Evolutionary conservation across 371 early-diverging fungal genomes (phyloP).

Genomic region (Saksenaea oblongispora): DNA sequence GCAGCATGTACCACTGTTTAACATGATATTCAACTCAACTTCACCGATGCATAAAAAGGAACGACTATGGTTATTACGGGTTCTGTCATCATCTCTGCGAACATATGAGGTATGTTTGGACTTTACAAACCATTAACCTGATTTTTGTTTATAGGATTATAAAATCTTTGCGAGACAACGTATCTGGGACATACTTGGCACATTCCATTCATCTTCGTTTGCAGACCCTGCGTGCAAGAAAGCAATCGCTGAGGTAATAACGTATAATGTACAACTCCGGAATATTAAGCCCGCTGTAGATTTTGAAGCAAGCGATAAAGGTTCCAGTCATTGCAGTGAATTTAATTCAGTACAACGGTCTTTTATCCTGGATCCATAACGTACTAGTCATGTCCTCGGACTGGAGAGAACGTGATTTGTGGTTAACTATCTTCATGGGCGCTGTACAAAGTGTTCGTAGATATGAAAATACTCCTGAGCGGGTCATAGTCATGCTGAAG

Average conservation of each 20-base stretch:
- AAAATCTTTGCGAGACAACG: conserved; percentile 68
- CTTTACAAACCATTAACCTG: not conserved
- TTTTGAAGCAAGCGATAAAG: conserved; percentile 52
- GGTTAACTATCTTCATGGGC: conserved; percentile 16
- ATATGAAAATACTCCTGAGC: not conserved
- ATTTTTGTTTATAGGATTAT: conserved; percentile 53
- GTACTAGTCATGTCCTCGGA: conserved; percentile 34
- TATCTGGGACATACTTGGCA: conserved; percentile 65
- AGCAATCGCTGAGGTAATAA: conserved; percentile 33
- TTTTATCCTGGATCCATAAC: conserved; percentile 62
- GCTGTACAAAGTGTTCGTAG: not conserved
- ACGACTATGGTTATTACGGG: conserved; percentile 72
- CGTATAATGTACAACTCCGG: no score
- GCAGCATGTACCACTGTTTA: conserved; percentile 82
- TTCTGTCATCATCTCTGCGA: conserved; percentile 57
- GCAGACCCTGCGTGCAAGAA: conserved; percentile 56
- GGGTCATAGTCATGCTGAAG: not conserved
- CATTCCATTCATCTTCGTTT: conserved; percentile 66
- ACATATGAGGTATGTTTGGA: conserved; percentile 27
- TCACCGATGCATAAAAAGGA: conserved; percentile 66
- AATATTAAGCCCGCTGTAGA: conserved; percentile 26
- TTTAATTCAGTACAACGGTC: conserved; percentile 59
- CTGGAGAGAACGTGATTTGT: conserved; percentile 21
- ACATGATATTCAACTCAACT: conserved; percentile 63
- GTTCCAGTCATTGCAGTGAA: conserved; percentile 54